Evolutionary conservation across 805 yeast genomes (phyloP).

Genomic region (Metschnikowia cubensis): DNA sequence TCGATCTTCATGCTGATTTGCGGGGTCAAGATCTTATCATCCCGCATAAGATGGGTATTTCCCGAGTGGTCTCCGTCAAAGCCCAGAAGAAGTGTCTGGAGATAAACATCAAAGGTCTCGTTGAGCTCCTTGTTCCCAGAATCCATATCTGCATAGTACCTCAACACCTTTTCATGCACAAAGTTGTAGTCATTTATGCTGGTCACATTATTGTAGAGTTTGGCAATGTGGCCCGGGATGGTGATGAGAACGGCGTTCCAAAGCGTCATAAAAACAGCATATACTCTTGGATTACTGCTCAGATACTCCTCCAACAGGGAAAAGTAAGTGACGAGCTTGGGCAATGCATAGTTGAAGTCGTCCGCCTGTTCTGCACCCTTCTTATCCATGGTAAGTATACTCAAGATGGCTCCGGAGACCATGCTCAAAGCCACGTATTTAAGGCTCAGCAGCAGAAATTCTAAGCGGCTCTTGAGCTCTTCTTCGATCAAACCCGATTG

Average conservation of each 20-base stretch:
- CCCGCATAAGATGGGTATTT: not conserved
- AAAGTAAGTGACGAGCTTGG: constrained; percentile 23
- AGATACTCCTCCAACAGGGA: constrained; percentile 21
- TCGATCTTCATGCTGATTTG: constrained; percentile 24
- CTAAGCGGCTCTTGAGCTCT: constrained; percentile 28
- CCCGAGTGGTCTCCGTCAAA: constrained; percentile 7
- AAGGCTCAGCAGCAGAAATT: constrained; percentile 22
- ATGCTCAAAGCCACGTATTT: constrained; percentile 30
- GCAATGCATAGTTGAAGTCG: constrained; percentile 16
- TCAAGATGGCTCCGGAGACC: constrained; percentile 37
- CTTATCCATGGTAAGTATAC: constrained; percentile 25
- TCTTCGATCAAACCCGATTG: constrained; percentile 18
- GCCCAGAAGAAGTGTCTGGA: constrained; percentile 10
- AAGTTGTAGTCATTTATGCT: constrained; percentile 26
- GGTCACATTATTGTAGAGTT: constrained; percentile 23
- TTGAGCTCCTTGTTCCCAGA: constrained; percentile 3
- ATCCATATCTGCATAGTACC: constrained; percentile 18
- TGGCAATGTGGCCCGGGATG: constrained; percentile 18
- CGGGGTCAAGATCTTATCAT: constrained; percentile 18
- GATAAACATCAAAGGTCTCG: constrained; percentile 12
- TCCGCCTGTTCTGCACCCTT: constrained; percentile 15
- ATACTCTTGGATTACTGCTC: constrained; percentile 18
- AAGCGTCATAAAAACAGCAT: constrained; percentile 22
- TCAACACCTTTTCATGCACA: constrained; percentile 23
- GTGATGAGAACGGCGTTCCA: constrained; percentile 24